These are phyloP conservation scores for Nigrograna mackinnonii DNA, from an alignment of 2,329 filamentous ascomycete genomes.

Conservation along the genomic window DNA sequence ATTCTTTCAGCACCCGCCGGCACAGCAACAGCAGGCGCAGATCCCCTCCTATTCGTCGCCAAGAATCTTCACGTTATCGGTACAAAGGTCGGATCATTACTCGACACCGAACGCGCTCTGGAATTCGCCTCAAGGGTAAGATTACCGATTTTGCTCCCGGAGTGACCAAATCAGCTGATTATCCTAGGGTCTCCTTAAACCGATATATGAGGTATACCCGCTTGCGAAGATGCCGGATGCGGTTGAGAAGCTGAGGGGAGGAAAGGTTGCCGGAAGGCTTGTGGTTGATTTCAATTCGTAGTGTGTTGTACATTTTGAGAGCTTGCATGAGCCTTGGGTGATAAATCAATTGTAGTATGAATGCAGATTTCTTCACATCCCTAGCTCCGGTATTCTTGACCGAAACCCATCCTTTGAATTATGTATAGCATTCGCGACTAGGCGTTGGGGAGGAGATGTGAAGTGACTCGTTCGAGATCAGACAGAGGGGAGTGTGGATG, in stretches of 20 bases:
- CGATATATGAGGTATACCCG: constrained; percentile 50
- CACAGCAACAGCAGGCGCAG: constrained; percentile 20
- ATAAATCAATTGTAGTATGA: too few relatives aligned
- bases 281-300: constrained; percentile 54
- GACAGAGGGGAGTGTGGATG: too few relatives aligned
- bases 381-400: too few relatives aligned
- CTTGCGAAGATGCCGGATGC: constrained; percentile 50
- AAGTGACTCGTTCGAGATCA: too few relatives aligned
- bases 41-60: constrained; percentile 23
- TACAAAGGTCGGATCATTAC: constrained; percentile 46
- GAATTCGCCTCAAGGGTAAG: constrained; percentile 49
- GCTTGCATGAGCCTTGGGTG: too few relatives aligned
- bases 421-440: too few relatives aligned
- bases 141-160: background rate
- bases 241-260: constrained; percentile 50
- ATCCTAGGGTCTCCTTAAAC: constrained; percentile 44
- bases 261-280: constrained; percentile 53
- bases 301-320: too few relatives aligned
- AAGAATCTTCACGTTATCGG: constrained; percentile 26
- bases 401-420: too few relatives aligned
- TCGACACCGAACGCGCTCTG: constrained; percentile 44
- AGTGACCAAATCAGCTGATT: background rate
- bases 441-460: too few relatives aligned
- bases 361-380: too few relatives aligned
- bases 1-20: constrained; percentile 22